Evolutionary conservation across 2,329 filamentous ascomycete species (phyloP).

Genomic region (Colletotrichum limetticola): DNA sequence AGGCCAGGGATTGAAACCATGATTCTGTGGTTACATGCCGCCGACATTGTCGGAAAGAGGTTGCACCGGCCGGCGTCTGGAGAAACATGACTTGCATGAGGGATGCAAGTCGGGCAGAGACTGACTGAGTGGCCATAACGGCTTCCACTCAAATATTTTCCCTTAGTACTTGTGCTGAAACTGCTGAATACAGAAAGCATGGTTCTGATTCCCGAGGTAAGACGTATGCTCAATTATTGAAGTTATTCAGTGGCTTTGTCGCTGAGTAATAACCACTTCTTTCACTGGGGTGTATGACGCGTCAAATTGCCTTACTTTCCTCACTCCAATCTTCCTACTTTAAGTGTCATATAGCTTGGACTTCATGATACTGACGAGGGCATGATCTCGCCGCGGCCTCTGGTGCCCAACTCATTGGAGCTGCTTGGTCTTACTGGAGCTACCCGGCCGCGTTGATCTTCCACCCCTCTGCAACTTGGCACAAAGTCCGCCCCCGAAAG

Average conservation of each 20-base stretch:
- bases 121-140: not conserved
- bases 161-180: not conserved
- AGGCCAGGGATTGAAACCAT: not conserved
- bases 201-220: too few species aligned
- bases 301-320: not conserved
- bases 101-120: not conserved
- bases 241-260: not conserved
- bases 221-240: not conserved
- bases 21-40: not conserved
- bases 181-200: not conserved
- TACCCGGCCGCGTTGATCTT: not conserved
- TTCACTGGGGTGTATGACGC: not conserved
- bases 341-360: not conserved
- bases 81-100: not conserved
- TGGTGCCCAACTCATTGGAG: not conserved
- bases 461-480: not conserved
- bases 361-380: not conserved
- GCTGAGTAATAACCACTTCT: not conserved
- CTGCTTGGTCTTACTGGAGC: not conserved
- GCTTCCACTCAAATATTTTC: too few species aligned
- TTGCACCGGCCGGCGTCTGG: not conserved
- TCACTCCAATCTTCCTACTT: not conserved
- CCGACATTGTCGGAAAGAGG: not conserved
- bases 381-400: not conserved
- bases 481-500: not conserved